phyloP scores from a whole-genome alignment of 768 basidiomycete species.

The Tephrocybe sp. region DNA sequence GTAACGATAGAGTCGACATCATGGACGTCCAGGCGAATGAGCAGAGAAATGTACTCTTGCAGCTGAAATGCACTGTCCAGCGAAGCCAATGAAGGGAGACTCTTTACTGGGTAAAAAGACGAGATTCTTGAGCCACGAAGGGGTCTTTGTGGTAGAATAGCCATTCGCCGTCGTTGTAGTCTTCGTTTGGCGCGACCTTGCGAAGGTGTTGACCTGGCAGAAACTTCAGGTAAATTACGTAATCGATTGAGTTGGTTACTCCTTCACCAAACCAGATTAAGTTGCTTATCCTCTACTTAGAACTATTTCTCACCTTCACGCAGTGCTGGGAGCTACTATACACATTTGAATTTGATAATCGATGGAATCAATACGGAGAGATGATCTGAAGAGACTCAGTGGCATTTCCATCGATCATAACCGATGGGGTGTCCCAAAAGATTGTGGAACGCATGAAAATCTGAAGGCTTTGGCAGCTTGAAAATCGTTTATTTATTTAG shows the following conservation, averaged over 20 bases:
- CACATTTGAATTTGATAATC: too few species aligned
- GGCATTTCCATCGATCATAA: too few species aligned
- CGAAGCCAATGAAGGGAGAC: slow-evolving; percentile 64
- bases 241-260: not conserved
- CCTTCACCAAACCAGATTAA: too few species aligned
- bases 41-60: slow-evolving; percentile 89
- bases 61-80: slow-evolving; percentile 93
- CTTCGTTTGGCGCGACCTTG: too few species aligned
- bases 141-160: slow-evolving; percentile 59
- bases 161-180: slow-evolving; percentile 23
- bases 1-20: slow-evolving; percentile 82
- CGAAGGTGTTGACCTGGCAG: slow-evolving; percentile 12
- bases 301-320: too few species aligned
- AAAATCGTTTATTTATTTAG: not conserved
- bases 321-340: too few species aligned
- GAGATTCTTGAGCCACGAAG: slow-evolving; percentile 76
- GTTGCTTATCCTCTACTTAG: too few species aligned
- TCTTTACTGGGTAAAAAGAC: slow-evolving; percentile 77
- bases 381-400: too few species aligned
- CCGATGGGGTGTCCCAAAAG: too few species aligned
- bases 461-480: not conserved
- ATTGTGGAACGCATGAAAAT: too few species aligned
- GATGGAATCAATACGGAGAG: too few species aligned
- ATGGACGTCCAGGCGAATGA: slow-evolving; percentile 85
- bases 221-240: slow-evolving; percentile 5